These are phyloP conservation scores for Paramecium tetraurelia DNA, from an alignment of 73 alveolate genomes.

Conservation along the genomic window DNA sequence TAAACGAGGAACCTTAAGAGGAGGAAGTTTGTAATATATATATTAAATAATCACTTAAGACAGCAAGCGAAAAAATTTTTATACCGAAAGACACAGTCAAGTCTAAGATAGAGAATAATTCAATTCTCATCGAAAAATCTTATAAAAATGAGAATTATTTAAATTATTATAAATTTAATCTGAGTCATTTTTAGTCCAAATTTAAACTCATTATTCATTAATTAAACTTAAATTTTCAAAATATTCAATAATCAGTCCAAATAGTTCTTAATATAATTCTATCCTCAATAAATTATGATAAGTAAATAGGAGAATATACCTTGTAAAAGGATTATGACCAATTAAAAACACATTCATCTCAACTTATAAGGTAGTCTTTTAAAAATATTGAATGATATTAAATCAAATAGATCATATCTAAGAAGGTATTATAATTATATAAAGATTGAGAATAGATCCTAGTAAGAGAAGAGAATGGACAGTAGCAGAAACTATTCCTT, in stretches of 20 bases:
- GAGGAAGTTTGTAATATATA: conserved; percentile 19
- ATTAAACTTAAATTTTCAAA: not conserved
- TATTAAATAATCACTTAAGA: not conserved
- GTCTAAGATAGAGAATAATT: not conserved
- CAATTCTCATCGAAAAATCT: conserved; percentile 45
- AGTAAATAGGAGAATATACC: not conserved
- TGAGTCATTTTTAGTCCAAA: not conserved
- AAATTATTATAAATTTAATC: not conserved
- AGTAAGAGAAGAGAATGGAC: too few species aligned
- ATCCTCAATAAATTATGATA: not conserved
- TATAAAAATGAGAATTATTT: conserved; percentile 12
- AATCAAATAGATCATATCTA: too few species aligned
- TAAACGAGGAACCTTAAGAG: not conserved
- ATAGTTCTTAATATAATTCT: not conserved
- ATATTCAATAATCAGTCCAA: not conserved
- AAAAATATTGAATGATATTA: too few species aligned
- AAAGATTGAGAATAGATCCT: too few species aligned
- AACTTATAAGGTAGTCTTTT: not conserved
- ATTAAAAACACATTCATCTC: too few species aligned
- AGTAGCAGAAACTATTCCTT: too few species aligned
- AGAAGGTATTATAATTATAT: too few species aligned
- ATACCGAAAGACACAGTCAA: conserved; percentile 25
- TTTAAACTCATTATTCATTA: not conserved
- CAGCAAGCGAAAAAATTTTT: conserved; percentile 12
- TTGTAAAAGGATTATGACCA: not conserved